Evolutionary conservation across 768 basidiomycete genomes (phyloP).

Genomic region (Rossbeevera mucosa): DNA sequence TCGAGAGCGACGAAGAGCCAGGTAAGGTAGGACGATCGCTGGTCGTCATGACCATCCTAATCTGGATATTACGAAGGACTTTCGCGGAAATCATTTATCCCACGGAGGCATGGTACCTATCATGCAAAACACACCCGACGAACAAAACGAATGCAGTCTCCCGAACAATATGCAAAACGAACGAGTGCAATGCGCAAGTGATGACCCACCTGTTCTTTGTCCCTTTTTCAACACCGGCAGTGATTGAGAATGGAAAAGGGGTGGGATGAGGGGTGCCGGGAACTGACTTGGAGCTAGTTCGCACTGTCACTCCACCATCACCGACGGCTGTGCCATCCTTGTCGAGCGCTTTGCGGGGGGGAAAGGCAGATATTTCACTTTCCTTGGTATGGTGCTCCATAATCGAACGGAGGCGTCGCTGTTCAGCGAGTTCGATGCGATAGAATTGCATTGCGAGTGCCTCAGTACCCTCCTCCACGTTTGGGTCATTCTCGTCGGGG

Average conservation of each 20-base stretch:
- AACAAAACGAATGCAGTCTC: not conserved
- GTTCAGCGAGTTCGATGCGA: slow-evolving; percentile 87
- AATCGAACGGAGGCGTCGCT: slow-evolving; percentile 79
- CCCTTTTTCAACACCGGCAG: slow-evolving; percentile 93
- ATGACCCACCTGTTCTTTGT: slow-evolving; percentile 76
- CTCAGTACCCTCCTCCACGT: slow-evolving; percentile 67
- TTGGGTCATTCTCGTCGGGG: slow-evolving; percentile 33
- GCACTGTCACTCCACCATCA: slow-evolving; percentile 3
- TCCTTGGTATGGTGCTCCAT: slow-evolving; percentile 88
- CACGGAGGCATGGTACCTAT: not conserved
- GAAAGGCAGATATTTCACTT: slow-evolving; percentile 24
- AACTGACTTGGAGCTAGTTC: slow-evolving; percentile 11
- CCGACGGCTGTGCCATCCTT: not conserved
- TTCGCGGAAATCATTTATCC: not conserved
- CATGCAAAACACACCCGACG: not conserved
- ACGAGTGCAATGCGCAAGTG: not conserved
- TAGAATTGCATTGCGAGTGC: slow-evolving; percentile 91
- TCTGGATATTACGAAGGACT: not conserved
- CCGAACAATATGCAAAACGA: too few species aligned
- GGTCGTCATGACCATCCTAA: not conserved
- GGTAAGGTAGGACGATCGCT: slow-evolving; percentile 4
- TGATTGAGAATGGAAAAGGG: slow-evolving; percentile 84
- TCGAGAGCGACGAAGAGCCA: not conserved
- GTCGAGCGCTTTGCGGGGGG: slow-evolving; percentile 4
- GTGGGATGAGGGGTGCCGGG: slow-evolving; percentile 17